Evolutionary conservation across 2,329 filamentous ascomycete species (phyloP).

Genomic region (Trichoderma aggressivum): DNA sequence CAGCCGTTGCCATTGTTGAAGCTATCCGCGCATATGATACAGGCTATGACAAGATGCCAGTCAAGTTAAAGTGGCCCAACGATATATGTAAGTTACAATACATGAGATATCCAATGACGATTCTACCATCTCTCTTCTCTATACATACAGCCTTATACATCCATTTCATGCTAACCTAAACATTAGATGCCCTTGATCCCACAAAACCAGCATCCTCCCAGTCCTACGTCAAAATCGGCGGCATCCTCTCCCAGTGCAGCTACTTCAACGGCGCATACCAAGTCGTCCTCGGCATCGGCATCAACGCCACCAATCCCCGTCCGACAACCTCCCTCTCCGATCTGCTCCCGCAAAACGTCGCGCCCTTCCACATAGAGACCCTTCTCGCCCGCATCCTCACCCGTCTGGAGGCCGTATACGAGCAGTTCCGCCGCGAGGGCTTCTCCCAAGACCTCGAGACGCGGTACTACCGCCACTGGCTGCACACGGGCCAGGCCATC

Average conservation of each 20-base stretch:
- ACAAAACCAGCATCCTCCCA: slow-evolving; percentile 44
- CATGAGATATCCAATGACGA: neutral
- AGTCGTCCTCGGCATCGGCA: slow-evolving; percentile 77
- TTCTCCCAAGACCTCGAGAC: slow-evolving; percentile 72
- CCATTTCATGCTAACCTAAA: neutral
- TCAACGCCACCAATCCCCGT: slow-evolving; percentile 79
- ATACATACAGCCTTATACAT: no score
- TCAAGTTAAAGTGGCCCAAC: slow-evolving; percentile 97
- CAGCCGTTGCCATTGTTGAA: slow-evolving; percentile 80
- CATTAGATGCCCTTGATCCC: slow-evolving; percentile 62
- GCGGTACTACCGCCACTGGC: slow-evolving; percentile 78
- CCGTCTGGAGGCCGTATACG: slow-evolving; percentile 73
- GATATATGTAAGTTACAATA: slow-evolving; percentile 65
- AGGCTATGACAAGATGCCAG: slow-evolving; percentile 70
- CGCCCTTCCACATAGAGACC: slow-evolving; percentile 68
- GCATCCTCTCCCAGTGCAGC: slow-evolving; percentile 85
- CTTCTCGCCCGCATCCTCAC: slow-evolving; percentile 79
- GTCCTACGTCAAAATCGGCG: slow-evolving; percentile 82
- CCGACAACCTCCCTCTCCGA: slow-evolving; percentile 86
- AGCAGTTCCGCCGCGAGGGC: slow-evolving; percentile 68
- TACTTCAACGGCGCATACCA: slow-evolving; percentile 77
- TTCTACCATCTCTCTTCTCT: neutral
- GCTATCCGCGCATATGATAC: slow-evolving; percentile 76
- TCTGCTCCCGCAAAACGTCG: slow-evolving; percentile 53
- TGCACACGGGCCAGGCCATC: slow-evolving; percentile 71